These are phyloP conservation scores for Rhodotorula sp. DNA, from an alignment of 1,284 basidiomycete species.

Conservation along the genomic window DNA sequence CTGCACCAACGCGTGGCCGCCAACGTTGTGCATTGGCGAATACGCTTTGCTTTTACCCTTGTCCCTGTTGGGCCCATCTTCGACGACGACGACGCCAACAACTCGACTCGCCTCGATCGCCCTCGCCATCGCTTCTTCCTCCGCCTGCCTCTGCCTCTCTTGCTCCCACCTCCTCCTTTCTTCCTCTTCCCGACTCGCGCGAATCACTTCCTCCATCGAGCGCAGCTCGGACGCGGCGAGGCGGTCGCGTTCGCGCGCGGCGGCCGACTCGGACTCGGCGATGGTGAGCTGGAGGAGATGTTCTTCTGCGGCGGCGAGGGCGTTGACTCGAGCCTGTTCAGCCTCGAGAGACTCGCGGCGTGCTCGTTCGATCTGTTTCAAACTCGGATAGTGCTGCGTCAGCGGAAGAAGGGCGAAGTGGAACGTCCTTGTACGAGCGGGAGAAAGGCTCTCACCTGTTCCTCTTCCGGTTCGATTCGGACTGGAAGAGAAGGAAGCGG, in stretches of 20 bases:
- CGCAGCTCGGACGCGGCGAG: slow-evolving; percentile 13
- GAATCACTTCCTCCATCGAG: slow-evolving; percentile 16
- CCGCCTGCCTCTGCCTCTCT: not conserved
- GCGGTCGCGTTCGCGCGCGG: slow-evolving; percentile 5
- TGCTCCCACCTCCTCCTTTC: slow-evolving; percentile 2
- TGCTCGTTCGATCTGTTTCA: slow-evolving; percentile 5
- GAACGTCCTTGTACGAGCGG: too few relatives aligned
- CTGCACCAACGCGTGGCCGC: too few relatives aligned
- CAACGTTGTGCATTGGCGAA: not conserved
- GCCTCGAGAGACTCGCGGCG: not conserved
- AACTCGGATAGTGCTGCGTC: too few relatives aligned
- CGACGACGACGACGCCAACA: not conserved
- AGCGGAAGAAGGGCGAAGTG: too few relatives aligned
- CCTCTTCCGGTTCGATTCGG: not conserved
- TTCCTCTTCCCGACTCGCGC: slow-evolving; percentile 5
- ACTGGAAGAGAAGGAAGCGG: not conserved
- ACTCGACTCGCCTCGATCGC: slow-evolving; percentile 7
- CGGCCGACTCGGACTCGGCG: slow-evolving; percentile 7
- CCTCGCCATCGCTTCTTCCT: slow-evolving; percentile 9
- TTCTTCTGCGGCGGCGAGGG: slow-evolving; percentile 16
- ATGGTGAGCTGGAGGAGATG: slow-evolving; percentile 7
- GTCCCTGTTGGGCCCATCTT: not conserved
- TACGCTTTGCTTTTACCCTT: slow-evolving; percentile 1
- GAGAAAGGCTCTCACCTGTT: too few relatives aligned
- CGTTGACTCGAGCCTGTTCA: not conserved